Base-by-base conservation (phyloP, 331 rosid species). In the Quercus lobata region DNA sequence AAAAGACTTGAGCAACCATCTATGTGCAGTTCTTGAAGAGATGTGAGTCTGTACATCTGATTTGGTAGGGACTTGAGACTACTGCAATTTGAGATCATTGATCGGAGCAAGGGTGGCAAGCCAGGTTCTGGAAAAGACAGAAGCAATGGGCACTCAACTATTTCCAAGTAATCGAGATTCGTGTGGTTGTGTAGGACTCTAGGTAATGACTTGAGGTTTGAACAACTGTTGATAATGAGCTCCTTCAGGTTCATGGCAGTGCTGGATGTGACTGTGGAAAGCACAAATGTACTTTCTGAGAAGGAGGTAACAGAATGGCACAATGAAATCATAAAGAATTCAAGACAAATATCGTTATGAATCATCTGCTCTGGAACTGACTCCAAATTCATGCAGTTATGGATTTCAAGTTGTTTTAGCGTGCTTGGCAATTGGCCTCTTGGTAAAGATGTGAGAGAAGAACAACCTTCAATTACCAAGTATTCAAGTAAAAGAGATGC, bases 401-500 rank as follows among this genome's bases (percentile, higher is more conserved):
- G 79, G 58, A 84, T 80, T 77, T 80, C 87, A 58, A 80, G 72
- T 54, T 65, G 72, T 10, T 76, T 84, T 29, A 84, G 84, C 2
- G 87, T 80, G 66, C 46, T 61, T 0, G 87, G 81, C 30, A 76
- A 74, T 56, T 80, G 46, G 4, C 76, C 81, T 16, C 73, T 37
- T 41, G 84, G 87, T 21, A 84, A 84, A 9, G 72, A 76, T 5
- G 37, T 61, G 19, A 84, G 72, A 76, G 84, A 80, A 56, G 84
- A 71, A 54, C 87, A 84, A 37, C 63, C 79, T 84, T 84, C 84
- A 52, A 84, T 80, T 54, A 76, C 73, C 58, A 84, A 76, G 71
- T 80, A 80, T 72, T 80, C 79, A 2, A 80, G 83, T 7, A 78
- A 78, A 24, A 49, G 19, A 24, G 76, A 73, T 7, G 16, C 15